Base-by-base conservation (phyloP, 1,284 basidiomycete genomes). In the Moniliella sp. region DNA sequence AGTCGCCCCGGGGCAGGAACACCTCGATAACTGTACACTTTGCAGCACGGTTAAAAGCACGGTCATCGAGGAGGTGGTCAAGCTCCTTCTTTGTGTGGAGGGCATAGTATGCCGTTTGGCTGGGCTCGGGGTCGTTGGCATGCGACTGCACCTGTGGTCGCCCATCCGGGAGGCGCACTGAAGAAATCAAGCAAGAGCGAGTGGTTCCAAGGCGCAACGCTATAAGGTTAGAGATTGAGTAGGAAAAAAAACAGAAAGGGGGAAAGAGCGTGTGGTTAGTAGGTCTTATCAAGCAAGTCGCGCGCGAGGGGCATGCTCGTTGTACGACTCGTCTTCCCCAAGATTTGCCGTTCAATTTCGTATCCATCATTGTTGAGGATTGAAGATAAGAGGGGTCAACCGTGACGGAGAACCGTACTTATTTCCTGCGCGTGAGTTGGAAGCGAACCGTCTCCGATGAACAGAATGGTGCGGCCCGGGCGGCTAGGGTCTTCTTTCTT, bases 321-420 rank as follows among this genome's bases (percentile, higher is more conserved):
- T 52, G 43, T 62, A 62, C 7, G 21, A 25, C 5, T 68, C 62
- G 13, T 65, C 43, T 48, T 66, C 13, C 75, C 78, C 54, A 80
- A 74, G 42, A 82, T 69, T 50, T 70, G 72, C 13, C 78, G 69
- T 65, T 91, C 83, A 40, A 88, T 83, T 27, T 75, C 75, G 60
- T 83, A 84, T 4, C 84, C 84, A 33, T 73, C 72, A 62, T 91
- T 86, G 66, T 84, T 83, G 36, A 91, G 65, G 9, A 93, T 67
- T 58, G 82, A 81, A 32, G 83, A 65, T 53, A 79, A 78, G 2
- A 80, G 78, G 35, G 68, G 75, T 18, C 82, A 56, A 4, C 66
- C 68, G 33, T 69, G 59, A 18, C 67, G 69, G 34, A 80, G 68
- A 74, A 82, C 80, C 2, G 75, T 74, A 4, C 78, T 75, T 10